Evolutionary conservation across 1,139 yeast genomes (phyloP), one percentile per base, ranked within the genome.

Genomic region (Protomyces arabidopsidicola): DNA sequence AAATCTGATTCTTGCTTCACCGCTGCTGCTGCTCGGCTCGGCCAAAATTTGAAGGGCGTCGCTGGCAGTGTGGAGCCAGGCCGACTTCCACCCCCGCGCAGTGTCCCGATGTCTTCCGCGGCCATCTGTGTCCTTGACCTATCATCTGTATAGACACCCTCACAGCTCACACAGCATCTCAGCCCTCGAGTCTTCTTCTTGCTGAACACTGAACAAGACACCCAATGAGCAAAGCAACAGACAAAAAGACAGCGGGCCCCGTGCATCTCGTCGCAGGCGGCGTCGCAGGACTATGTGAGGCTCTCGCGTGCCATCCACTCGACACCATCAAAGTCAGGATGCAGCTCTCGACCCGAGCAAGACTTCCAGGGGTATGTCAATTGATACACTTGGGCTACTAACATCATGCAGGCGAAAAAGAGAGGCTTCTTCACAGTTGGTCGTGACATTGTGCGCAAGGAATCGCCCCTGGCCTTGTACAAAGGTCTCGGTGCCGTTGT

Each of bases 401-500:
- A 45, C 66, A 2, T 68, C 84, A 76, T 22, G n/a, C 48, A 57
- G 60, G 60, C 60, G 65, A 88, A 86, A 73, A 85, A 89, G 34
- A 93, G 95, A 4, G 98, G 98, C 0, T 90, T 93, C 72, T 73
- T 90, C 66, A 81, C 79, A 62, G 91, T 98, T 12, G 98, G 97
- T 71, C 76, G 83, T 62, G 81, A 82, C 67, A 91, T 93, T 70
- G 90, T 85, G 65, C 81, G 81, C 67, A 84, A 88, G 69, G 98
- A 93, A 75, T 87, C 95, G 3, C 82, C 90, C 68, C 79, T 90
- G 68, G 93, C 97, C 10, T 82, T 93, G 45, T 93, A 93, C 79
- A 91, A 93, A 75, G 98, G 98, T 66, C 82, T 93, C 65, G 97
- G 97, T 45, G 98, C 98, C 24, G 98, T 93, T 67, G 89, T 90